These are phyloP conservation scores for Cornus kousa DNA, from an alignment of 148 eudicot species.

Conservation along the genomic window DNA sequence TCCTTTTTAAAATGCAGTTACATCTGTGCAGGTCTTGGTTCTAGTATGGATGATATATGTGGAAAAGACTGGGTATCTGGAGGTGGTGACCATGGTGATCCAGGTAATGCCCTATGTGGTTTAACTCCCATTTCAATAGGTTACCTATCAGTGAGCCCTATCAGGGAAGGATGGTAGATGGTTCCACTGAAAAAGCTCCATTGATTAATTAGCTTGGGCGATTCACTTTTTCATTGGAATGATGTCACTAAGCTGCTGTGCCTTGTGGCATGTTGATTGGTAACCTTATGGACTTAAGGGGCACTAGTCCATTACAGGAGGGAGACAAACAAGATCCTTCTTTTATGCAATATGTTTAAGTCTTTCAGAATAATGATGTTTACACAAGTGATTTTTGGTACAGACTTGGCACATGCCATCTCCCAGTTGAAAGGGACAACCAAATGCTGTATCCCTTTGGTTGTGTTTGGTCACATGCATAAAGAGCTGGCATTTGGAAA, in stretches of 20 bases:
- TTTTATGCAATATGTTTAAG: neutral
- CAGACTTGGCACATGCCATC: slow-evolving; percentile 78
- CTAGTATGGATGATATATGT: slow-evolving; percentile 75
- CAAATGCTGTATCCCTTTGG: slow-evolving; percentile 56
- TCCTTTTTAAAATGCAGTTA: neutral
- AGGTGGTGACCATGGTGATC: slow-evolving; percentile 94
- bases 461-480: slow-evolving; percentile 96
- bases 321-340: neutral
- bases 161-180: neutral
- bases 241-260: neutral
- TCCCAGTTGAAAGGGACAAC: slow-evolving; percentile 56
- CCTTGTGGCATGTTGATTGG: slow-evolving; percentile 1
- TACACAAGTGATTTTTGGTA: slow-evolving; percentile 11
- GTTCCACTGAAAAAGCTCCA: neutral
- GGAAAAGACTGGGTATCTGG: slow-evolving; percentile 76
- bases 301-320: neutral
- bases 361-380: neutral
- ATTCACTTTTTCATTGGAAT: neutral
- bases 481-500: slow-evolving; percentile 57
- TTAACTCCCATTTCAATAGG: neutral
- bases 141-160: neutral
- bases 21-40: slow-evolving; percentile 67
- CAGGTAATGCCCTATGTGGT: slow-evolving; percentile 42
- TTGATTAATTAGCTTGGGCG: neutral
- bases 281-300: neutral